phyloP scores from a whole-genome alignment of 768 basidiomycete genomes.

The Omphalotus guepiniiformis region DNA sequence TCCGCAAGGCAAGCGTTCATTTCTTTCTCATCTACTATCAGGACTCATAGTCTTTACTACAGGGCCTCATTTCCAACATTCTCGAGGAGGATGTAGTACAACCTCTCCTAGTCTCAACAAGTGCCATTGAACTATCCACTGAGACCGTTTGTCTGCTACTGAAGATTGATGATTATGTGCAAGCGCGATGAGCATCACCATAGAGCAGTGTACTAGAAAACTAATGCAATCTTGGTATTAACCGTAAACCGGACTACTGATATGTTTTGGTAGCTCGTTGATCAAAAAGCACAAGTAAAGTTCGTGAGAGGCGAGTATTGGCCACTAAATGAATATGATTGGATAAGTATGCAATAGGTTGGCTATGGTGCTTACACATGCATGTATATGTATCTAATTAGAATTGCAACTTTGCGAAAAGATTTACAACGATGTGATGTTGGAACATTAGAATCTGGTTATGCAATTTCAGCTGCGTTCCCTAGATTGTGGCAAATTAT shows the following conservation, averaged over 20 bases:
- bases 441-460: not conserved
- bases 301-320: too few species aligned
- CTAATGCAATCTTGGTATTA: too few species aligned
- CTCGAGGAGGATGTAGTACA: constrained; percentile 97
- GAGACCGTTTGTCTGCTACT: constrained; percentile 96
- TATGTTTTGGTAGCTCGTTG: too few species aligned
- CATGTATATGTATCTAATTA: too few species aligned
- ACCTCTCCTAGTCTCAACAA: constrained; percentile 91
- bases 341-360: too few species aligned
- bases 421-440: too few species aligned
- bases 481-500: constrained; percentile 37
- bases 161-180: constrained; percentile 94
- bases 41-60: constrained; percentile 3
- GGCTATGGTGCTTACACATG: too few species aligned
- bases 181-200: constrained; percentile 48
- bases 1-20: constrained; percentile 71
- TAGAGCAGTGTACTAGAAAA: too few species aligned
- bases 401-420: too few species aligned
- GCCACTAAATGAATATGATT: too few species aligned
- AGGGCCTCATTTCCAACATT: constrained; percentile 97
- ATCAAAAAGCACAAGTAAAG: too few species aligned
- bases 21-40: not conserved
- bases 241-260: too few species aligned
- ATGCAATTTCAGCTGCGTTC: not conserved
- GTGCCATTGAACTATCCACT: constrained; percentile 90